phyloP scores from a whole-genome alignment of 2,329 filamentous ascomycete genomes.

The Sporothrix variecibatus region DNA sequence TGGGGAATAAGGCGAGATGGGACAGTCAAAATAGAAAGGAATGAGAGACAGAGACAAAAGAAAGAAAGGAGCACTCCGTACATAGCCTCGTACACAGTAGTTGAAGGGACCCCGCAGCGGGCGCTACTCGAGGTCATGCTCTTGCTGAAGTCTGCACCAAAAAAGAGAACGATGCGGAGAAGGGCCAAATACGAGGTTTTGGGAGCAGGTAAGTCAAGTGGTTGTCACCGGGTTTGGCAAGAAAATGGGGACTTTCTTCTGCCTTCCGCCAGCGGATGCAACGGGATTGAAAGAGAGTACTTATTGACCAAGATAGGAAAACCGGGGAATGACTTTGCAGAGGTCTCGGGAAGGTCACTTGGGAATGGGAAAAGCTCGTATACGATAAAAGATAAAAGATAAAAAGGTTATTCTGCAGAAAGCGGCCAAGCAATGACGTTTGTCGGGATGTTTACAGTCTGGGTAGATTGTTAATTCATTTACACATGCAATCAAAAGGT shows the following conservation, averaged over 20 bases:
- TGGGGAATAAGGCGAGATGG: background rate
- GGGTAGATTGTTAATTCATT: background rate
- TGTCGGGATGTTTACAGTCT: background rate
- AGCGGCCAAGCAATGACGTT: background rate
- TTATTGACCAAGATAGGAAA: background rate
- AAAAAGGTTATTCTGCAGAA: background rate
- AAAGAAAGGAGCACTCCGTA: background rate
- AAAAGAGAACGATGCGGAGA: background rate
- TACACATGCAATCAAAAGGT: too few relatives aligned
- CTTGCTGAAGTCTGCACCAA: background rate
- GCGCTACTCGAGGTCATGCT: conserved; percentile 14
- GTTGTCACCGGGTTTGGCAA: background rate
- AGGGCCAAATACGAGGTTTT: conserved; percentile 12
- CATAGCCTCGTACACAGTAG: background rate
- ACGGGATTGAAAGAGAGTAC: background rate
- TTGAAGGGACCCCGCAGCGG: background rate
- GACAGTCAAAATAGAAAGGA: background rate
- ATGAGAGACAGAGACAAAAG: background rate
- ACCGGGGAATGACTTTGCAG: background rate
- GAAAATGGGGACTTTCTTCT: background rate
- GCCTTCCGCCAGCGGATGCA: background rate
- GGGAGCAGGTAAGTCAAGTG: background rate
- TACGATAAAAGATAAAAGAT: too few relatives aligned
- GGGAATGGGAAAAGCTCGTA: background rate
- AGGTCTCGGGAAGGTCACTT: too few relatives aligned